Evolutionary conservation across 495 filamentous ascomycete species (phyloP).

Genomic region (Chlorociboria aeruginascens): DNA sequence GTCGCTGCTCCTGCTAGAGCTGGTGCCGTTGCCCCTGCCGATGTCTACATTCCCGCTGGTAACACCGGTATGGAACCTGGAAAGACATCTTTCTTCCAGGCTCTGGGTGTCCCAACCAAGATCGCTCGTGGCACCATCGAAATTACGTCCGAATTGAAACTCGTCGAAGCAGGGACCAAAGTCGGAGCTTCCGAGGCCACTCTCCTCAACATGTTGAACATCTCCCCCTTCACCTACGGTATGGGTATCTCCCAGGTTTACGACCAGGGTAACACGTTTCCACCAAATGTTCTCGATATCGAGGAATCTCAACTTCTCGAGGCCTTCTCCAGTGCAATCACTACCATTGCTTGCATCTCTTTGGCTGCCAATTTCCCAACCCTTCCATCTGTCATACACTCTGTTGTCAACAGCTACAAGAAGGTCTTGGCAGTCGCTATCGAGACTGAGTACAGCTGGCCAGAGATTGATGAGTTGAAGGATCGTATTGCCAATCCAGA

Average conservation of each 20-base stretch:
- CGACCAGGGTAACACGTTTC: slow-evolving; percentile 88
- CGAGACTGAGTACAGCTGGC: slow-evolving; percentile 87
- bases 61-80: slow-evolving; percentile 99
- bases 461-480: slow-evolving; percentile 93
- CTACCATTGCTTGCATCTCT: slow-evolving; percentile 79
- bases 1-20: slow-evolving; percentile 95
- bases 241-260: slow-evolving; percentile 94
- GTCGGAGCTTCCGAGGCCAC: slow-evolving; percentile 98
- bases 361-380: slow-evolving; percentile 90
- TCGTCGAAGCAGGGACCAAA: slow-evolving; percentile 84
- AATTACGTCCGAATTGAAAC: slow-evolving; percentile 97
- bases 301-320: slow-evolving; percentile 82
- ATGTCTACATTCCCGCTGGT: slow-evolving; percentile 88
- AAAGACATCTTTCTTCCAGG: slow-evolving; percentile 99
- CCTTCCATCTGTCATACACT: slow-evolving; percentile 92
- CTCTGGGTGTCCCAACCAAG: slow-evolving; percentile 99
- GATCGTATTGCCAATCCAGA: slow-evolving; percentile 98
- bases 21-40: slow-evolving; percentile 82
- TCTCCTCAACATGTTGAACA: slow-evolving; percentile 98
- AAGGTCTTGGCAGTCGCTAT: slow-evolving; percentile 84
- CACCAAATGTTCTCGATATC: slow-evolving; percentile 76
- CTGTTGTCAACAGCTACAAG: slow-evolving; percentile 94
- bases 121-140: slow-evolving; percentile 99
- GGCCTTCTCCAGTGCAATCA: slow-evolving; percentile 69
- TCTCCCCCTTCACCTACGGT: slow-evolving; percentile 99